Conservation (phyloP, 768 basidiomycete species). For the Favolaschia claudopus region DNA sequence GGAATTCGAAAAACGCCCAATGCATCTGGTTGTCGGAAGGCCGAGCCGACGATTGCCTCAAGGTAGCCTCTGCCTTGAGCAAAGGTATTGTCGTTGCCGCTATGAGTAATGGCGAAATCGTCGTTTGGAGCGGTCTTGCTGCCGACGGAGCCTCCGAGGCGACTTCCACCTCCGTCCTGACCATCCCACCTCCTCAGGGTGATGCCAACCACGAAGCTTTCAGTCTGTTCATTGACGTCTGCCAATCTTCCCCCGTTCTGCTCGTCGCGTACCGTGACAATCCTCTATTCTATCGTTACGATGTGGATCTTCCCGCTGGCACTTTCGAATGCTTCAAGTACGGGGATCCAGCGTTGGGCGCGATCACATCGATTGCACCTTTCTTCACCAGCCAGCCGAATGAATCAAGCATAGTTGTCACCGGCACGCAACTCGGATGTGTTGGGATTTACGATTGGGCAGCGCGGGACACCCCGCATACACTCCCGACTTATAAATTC, state of each 20-base stretch:
- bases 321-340: slow-evolving; percentile 49
- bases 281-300: slow-evolving; percentile 59
- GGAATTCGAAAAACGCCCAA: slow-evolving; percentile 63
- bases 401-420: slow-evolving; percentile 61
- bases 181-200: slow-evolving; percentile 45
- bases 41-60: slow-evolving; percentile 56
- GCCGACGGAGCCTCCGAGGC: slow-evolving; percentile 30
- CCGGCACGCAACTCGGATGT: slow-evolving; percentile 71
- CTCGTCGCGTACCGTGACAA: slow-evolving; percentile 61
- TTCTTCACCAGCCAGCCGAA: slow-evolving; percentile 48
- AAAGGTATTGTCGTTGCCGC: slow-evolving; percentile 58
- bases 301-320: slow-evolving; percentile 41
- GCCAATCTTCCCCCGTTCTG: slow-evolving; percentile 40
- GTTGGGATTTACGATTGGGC: slow-evolving; percentile 68
- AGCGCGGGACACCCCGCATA: neutral
- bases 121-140: slow-evolving; percentile 60
- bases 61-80: slow-evolving; percentile 53
- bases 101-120: slow-evolving; percentile 62
- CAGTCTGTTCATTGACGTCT: slow-evolving; percentile 38
- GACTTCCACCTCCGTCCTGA: slow-evolving; percentile 35
- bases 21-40: slow-evolving; percentile 71
- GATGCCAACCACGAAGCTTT: slow-evolving; percentile 22
- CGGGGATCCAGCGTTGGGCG: slow-evolving; percentile 59
- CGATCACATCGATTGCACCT: slow-evolving; percentile 58
- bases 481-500: slow-evolving; percentile 45